Evolutionary conservation across 2,329 filamentous ascomycete species (phyloP).

Genomic region (Neurospora sp.): DNA sequence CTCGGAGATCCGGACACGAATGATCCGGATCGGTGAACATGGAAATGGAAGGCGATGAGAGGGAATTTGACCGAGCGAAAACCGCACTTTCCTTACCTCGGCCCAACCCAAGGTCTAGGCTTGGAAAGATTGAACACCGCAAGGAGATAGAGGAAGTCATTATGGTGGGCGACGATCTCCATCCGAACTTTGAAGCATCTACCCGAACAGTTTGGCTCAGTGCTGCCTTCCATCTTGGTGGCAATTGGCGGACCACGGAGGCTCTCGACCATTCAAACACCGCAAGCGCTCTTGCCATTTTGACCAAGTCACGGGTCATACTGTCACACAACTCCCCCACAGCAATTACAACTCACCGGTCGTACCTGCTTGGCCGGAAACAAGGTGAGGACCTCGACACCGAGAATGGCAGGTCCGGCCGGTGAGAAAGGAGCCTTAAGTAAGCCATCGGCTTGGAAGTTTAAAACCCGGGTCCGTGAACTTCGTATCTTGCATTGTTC

Average conservation of each 20-base stretch:
- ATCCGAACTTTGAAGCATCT: not conserved
- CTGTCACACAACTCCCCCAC: slow-evolving; percentile 1
- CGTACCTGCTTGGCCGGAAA: not conserved
- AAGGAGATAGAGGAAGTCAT: not conserved
- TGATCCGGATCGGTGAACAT: not conserved
- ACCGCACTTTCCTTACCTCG: not conserved
- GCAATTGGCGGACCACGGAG: not conserved
- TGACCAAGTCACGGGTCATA: not conserved
- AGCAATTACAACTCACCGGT: slow-evolving; percentile 4
- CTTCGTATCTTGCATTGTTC: not conserved
- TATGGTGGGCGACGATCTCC: not conserved
- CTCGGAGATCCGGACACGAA: not conserved
- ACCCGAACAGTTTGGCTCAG: not conserved
- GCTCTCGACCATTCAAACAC: not conserved
- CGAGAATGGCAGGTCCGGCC: not conserved
- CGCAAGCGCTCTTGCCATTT: not conserved
- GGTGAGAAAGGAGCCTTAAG: not conserved
- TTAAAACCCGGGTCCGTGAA: not conserved
- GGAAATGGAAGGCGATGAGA: not conserved
- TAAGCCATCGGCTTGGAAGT: not conserved
- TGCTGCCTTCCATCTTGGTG: not conserved
- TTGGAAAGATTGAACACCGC: not conserved
- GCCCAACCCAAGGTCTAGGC: not conserved
- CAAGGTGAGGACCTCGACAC: not conserved
- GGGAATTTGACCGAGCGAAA: not conserved